These are phyloP conservation scores for Echinochloa phyllopogon DNA, from an alignment of 176 grass and related monocot species.

Conservation along the genomic window DNA sequence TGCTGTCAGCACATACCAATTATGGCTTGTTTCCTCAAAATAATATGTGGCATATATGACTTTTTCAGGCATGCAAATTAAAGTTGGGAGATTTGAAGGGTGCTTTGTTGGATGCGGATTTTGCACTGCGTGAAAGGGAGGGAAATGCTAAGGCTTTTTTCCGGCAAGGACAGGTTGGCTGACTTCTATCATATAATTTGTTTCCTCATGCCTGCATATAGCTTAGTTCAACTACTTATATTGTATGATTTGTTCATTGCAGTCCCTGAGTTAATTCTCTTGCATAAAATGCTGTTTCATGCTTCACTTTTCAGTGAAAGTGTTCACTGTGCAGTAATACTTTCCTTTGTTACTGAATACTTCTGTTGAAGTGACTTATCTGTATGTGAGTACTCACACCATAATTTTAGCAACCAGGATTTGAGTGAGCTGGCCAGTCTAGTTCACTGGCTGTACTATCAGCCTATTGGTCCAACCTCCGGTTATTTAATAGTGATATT, in stretches of 20 bases:
- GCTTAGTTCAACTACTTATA: not conserved
- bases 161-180: constrained; percentile 88
- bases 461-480: not conserved
- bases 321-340: not conserved
- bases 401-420: not conserved
- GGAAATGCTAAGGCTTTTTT: constrained; percentile 99
- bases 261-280: not conserved
- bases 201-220: not conserved
- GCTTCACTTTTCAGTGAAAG: not conserved
- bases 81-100: constrained; percentile 89
- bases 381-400: not conserved
- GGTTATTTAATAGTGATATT: not conserved
- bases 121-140: constrained; percentile 93
- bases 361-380: not conserved
- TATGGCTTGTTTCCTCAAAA: constrained; percentile 36
- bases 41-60: constrained; percentile 6
- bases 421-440: not conserved
- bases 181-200: constrained; percentile 37
- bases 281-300: constrained; percentile 1
- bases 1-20: not conserved
- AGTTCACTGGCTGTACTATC: not conserved
- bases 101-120: constrained; percentile 96
- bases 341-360: not conserved
- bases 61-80: constrained; percentile 86
- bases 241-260: not conserved